Base-by-base conservation (phyloP, 2,329 filamentous ascomycete genomes). In the Stenocarpella maydis region DNA sequence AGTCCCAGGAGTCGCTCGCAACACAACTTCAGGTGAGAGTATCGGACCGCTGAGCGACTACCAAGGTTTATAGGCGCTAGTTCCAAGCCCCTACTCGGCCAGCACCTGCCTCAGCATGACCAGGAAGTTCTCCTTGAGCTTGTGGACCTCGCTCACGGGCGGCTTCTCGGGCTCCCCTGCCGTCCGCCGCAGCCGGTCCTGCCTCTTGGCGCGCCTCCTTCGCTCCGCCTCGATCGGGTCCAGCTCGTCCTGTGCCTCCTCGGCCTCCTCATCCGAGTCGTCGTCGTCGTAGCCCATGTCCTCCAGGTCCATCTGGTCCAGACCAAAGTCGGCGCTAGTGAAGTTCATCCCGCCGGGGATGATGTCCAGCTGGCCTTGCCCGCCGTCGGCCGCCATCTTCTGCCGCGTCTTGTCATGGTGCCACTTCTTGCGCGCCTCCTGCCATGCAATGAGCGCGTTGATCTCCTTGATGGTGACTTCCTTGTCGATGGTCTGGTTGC, bases 351-450 rank as follows among this genome's bases (percentile, higher is more conserved):
- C 88, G 10, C 86, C 87, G 8, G 86, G 85, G 65, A 82, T 80
- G 68, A 86, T 80, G 31, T 85, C 84, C 21, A 81, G 80, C 64
- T 82, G 83, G 45, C 84, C 83, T 7, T 85, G 84, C 8, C 78
- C 85, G 3, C 90, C 90, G 76, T 95, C 94, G 2, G 94, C 94
- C 0, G 96, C 96, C 96, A 99, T 98, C 86, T 99, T 99, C 83
- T 98, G 96, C 66, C 95, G 86, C 10, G 96, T 99, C 86, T 99
- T 99, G 81, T 97, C 94, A 71, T 95, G 90, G 78, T 99, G 96
- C 96, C 96, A 99, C 82, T 95, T 95, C 86, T 99, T 98, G 67
- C 96, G 87, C 50, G 93, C 93, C 78, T 95, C 93, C 80, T 99
- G 96, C 96, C 96, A 99, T 58, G 91, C 86, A 74, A 99, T 96